phyloP scores from a whole-genome alignment of 345 rosid species.

The Murraya paniculata region DNA sequence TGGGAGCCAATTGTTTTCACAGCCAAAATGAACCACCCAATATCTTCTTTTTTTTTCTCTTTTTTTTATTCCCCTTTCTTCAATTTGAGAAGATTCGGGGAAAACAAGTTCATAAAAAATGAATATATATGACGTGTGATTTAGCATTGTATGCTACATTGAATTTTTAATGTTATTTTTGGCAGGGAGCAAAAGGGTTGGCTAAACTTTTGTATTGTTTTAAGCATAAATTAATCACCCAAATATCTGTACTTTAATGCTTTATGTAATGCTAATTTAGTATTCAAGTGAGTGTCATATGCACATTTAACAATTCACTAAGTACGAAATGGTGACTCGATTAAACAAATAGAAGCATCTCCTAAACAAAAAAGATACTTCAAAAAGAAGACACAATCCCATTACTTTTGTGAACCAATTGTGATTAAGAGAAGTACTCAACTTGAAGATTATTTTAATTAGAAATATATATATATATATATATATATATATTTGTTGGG shows the following conservation, averaged over 20 bases:
- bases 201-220: background rate
- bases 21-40: background rate
- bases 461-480: too few relatives aligned
- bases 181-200: background rate
- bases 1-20: background rate
- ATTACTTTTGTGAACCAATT: slow-evolving; percentile 10
- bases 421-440: slow-evolving; percentile 8
- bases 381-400: slow-evolving; percentile 3
- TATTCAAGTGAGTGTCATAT: background rate
- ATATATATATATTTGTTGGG: slow-evolving; percentile 4
- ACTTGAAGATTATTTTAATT: background rate
- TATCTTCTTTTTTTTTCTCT: background rate
- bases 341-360: slow-evolving; percentile 5
- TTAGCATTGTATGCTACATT: background rate
- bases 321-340: background rate
- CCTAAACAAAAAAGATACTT: background rate
- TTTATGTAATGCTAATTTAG: background rate
- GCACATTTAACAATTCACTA: background rate
- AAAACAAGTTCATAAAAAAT: background rate
- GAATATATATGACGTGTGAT: background rate
- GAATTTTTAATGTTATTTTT: background rate
- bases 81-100: background rate
- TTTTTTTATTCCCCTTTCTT: too few relatives aligned
- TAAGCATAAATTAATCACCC: background rate
- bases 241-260: background rate